Base-by-base conservation (phyloP, 2,329 filamentous ascomycete genomes). In the Fusarium sp. region DNA sequence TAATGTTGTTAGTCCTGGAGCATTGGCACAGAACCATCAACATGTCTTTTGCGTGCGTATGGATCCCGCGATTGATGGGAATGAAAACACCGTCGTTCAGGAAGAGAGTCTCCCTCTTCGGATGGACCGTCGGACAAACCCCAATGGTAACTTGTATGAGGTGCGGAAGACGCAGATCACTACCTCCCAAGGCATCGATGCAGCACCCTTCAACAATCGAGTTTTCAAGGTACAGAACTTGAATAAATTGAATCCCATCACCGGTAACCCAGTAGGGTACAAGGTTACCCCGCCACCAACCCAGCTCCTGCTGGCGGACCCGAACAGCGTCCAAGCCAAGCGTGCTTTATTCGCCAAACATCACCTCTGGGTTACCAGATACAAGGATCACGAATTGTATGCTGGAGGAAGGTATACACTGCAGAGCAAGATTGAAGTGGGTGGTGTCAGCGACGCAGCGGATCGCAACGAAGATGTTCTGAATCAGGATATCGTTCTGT, bases 11-110 rank as follows among this genome's bases (percentile, higher is more conserved):
- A 83, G 84, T 0, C 86, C 88, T 0, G 90, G 90, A 0, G 87
- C 90, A 0, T 79, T 92, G 3, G 91, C 90, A 0, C 88, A 89
- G 65, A 89, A 91, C 76, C 90, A 93, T 70, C 91, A 93, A 76
- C 91, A 93, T 78, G 83, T 92, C 45, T 92, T 93, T 75, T 85
- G 83, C 25, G 79, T 89, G 44, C 84, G 90, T 2, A 86, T 92
- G 51, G 90, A 93, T 70, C 89, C 90, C 0, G 87, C 87, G 11
- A 84, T 91, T 41, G 89, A 91, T 73, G 88, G 89, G 3, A 80
- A 85, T 63, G 77, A 79, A 2, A 91, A 91, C 75, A 87, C 87
- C 0, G 78, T 90, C 2, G 76, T 82, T 0, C 77, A 81, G 9
- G 79, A 83, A 32, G 82, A 84, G 30, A 79, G 78, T 16, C 69